Evolutionary conservation across 306 rosid species (phyloP).

Genomic region (Castanea crenata): DNA sequence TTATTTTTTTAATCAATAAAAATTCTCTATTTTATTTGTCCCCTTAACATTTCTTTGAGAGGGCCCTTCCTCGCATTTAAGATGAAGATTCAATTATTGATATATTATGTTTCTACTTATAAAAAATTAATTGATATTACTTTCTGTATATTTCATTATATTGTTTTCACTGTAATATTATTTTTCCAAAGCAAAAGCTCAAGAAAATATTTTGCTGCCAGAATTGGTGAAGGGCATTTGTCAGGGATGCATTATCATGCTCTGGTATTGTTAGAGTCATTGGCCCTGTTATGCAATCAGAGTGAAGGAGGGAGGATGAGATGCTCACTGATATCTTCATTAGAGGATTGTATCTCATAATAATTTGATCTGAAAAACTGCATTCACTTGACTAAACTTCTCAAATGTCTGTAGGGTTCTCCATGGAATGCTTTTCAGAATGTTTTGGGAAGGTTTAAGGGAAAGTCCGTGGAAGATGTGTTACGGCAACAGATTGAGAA

Average conservation of each 20-base stretch:
- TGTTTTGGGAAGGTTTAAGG: slow-evolving; percentile 50
- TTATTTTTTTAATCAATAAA: neutral
- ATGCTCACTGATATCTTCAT: neutral
- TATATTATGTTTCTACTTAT: too few species aligned
- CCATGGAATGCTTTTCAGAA: slow-evolving; percentile 48
- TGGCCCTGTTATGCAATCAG: neutral
- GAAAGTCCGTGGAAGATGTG: slow-evolving; percentile 58
- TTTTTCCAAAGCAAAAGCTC: neutral
- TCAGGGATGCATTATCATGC: neutral
- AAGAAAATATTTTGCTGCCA: neutral
- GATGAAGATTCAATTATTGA: neutral
- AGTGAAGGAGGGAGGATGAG: slow-evolving; percentile 3
- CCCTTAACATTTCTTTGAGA: neutral
- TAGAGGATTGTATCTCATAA: neutral
- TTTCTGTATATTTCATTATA: neutral
- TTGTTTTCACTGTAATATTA: neutral
- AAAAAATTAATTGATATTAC: too few species aligned
- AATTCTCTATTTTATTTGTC: neutral
- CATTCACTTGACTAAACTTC: slow-evolving; percentile 4
- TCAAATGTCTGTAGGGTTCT: slow-evolving; percentile 39
- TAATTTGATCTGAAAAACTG: slow-evolving; percentile 2
- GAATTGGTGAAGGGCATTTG: neutral
- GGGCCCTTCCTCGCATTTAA: neutral
- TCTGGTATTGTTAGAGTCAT: neutral
- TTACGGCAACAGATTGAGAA: slow-evolving; percentile 56